Conservation (phyloP, 257 asterid genomes). For the Solanum infundibuliforme region DNA sequence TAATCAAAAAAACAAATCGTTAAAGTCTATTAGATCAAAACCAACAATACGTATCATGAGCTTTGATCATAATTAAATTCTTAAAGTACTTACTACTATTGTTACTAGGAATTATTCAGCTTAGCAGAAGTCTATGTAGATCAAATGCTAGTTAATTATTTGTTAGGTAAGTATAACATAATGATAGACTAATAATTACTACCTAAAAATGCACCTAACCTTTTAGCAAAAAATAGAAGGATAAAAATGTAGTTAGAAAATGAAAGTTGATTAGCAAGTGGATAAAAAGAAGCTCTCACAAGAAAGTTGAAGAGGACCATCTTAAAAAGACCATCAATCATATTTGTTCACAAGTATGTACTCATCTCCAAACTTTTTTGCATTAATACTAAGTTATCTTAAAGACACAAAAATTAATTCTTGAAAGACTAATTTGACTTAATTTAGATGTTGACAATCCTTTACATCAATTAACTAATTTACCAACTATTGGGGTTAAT, state of each 20-base stretch:
- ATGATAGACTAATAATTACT: neutral
- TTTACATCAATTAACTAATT: neutral
- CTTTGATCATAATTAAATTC: neutral
- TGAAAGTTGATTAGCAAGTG: neutral
- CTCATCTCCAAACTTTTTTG: conserved; percentile 20
- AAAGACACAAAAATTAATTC: neutral
- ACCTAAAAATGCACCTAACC: neutral
- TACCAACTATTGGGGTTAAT: neutral
- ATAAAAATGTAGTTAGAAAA: neutral
- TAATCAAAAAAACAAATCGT: neutral
- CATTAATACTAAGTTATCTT: neutral
- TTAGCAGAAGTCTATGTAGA: neutral
- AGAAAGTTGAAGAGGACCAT: conserved; percentile 14
- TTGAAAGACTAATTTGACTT: neutral
- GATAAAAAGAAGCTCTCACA: conserved; percentile 7
- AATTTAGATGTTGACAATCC: conserved; percentile 5
- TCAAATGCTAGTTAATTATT: neutral
- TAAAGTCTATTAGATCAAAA: neutral
- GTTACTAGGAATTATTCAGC: neutral
- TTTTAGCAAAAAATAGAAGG: neutral
- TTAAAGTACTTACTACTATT: neutral
- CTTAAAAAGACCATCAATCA: neutral
- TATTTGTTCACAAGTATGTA: neutral
- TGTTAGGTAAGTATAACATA: neutral
- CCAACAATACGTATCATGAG: neutral